phyloP scores from a whole-genome alignment of 176 grass and related monocot genomes.

The Tuctoria greenei region DNA sequence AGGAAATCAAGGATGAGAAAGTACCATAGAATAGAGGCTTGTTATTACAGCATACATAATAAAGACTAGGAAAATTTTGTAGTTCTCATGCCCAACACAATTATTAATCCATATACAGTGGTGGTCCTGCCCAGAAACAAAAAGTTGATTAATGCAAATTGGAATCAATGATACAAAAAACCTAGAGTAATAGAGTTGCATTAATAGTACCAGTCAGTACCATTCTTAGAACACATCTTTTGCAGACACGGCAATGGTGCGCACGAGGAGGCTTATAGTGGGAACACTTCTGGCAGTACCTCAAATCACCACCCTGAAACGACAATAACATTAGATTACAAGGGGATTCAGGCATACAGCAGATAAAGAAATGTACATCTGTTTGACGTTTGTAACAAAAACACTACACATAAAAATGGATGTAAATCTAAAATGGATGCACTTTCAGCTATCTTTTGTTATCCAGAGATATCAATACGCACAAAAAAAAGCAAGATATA shows the following conservation, averaged over 20 bases:
- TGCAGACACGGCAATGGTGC: constrained; percentile 94
- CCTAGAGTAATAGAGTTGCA: too few species aligned
- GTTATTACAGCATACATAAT: constrained; percentile 78
- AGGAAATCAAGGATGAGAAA: constrained; percentile 22
- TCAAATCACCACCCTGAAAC: constrained; percentile 90
- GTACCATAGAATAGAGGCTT: constrained; percentile 87
- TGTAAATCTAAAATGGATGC: background rate
- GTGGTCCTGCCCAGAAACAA: constrained; percentile 65
- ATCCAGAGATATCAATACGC: background rate
- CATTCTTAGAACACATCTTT: constrained; percentile 97
- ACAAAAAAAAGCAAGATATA: too few species aligned
- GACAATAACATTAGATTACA: constrained; percentile 29
- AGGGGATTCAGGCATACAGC: background rate
- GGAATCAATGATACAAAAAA: constrained; percentile 13
- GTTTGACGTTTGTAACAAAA: constrained; percentile 8
- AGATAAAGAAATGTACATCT: constrained; percentile 10
- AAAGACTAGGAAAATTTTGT: constrained; percentile 81
- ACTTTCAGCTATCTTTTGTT: background rate
- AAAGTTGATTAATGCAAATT: background rate
- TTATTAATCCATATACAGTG: constrained; percentile 99
- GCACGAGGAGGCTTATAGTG: constrained; percentile 91
- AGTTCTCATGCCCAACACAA: constrained; percentile 92
- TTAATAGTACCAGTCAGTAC: constrained; percentile 31
- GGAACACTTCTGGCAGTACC: constrained; percentile 95
- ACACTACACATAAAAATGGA: background rate